Base-by-base conservation (phyloP, 495 filamentous ascomycete genomes). In the Tuber indicum region DNA sequence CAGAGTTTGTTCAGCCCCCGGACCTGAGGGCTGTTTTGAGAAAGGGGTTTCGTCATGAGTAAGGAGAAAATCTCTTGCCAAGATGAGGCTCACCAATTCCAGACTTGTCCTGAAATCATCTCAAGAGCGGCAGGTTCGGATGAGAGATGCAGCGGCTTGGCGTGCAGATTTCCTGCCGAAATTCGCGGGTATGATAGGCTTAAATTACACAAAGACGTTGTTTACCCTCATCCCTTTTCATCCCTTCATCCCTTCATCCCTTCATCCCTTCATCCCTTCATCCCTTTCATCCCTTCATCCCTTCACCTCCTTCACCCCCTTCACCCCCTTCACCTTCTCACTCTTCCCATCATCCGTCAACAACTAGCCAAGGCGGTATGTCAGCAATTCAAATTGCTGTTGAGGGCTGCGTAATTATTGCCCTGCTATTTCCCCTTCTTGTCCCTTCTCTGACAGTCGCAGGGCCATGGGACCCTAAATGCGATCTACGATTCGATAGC, bases 401-500 rank as follows among this genome's bases (percentile, higher is more conserved):
- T 1, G 91, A 95, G 86, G 94, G 94, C 76, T 97, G 94, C 84
- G 93, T 96, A 86, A 86, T 91, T 85, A 77, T 45, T 72, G 3
- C 46, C 52, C 0, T 58, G 46, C 36, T 12, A 7, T 42, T 46
- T 74, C 10, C 45, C 19, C 17, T 52, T 70, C 52, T 44, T n/a
- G 42, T 73, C 74, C 73, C 26, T 41, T 16, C n/a, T 41, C 39
- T 71, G 46, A 77, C 74, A 75, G 19, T 46, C 72, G 52, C 75
- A 95, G 94, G 96, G 94, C 70, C 96, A 99, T 85, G 96, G 96
- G 47, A 92, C 91, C 16, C 89, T 99, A 49, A 87, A 97, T 79
- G 91, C 92, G 41, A 98, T 99, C 74, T 99, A 99, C 82, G 88
- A 91, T 0, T 90, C 92, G 14, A 87, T 96, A 41, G 84, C 88